Evolutionary conservation across 169 alveolate species (phyloP), one percentile per base, ranked within the genome.

Genomic region (Sarcocystis neurona): DNA sequence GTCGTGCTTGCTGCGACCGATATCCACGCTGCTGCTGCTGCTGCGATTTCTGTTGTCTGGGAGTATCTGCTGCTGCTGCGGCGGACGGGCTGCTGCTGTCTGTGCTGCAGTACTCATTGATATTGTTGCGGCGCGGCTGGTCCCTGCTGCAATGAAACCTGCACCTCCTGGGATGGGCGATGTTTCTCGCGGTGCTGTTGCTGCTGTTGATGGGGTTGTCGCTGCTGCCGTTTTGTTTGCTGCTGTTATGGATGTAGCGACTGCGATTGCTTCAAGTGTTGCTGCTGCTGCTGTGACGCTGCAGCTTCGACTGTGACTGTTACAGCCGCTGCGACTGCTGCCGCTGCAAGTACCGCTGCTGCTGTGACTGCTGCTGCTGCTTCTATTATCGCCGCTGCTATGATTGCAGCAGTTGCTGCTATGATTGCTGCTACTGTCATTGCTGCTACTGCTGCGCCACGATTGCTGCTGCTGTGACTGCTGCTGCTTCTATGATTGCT

Each of bases 21-120:
- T 63, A 12, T 63, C 77, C 32, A n/a, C 77, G 39, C 6, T 63
- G 77, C 77, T 63, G 77, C 32, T 63, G 77, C 32, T 63, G 77
- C 39, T 63, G 10, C 77, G 15, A 37, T 63, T 63, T n/a, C 77
- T 23, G 77, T 37, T 23, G 41, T 23, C 30, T n/a, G 41, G 77
- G 15, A 6, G 12, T 10, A 63, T 63, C 77, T 5, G 77, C 15
- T 6, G 15, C 10, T 12, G 77, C 77, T 63, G 41, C 30, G 77
- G 77, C 77, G 77, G 15, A 5, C 77, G 30, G 77, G 77, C 30
- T 23, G 6, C 15, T 23, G 39, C 20, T 10, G 20, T 20, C 63
- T 20, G 30, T 12, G 10, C 63, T 12, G 63, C 63, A 12, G 63
- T 20, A 20, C 63, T 53, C 30, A 20, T 53, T 12, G 63, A 10